Base-by-base conservation (phyloP, 495 filamentous ascomycete genomes). In the Penicillium salamii region DNA sequence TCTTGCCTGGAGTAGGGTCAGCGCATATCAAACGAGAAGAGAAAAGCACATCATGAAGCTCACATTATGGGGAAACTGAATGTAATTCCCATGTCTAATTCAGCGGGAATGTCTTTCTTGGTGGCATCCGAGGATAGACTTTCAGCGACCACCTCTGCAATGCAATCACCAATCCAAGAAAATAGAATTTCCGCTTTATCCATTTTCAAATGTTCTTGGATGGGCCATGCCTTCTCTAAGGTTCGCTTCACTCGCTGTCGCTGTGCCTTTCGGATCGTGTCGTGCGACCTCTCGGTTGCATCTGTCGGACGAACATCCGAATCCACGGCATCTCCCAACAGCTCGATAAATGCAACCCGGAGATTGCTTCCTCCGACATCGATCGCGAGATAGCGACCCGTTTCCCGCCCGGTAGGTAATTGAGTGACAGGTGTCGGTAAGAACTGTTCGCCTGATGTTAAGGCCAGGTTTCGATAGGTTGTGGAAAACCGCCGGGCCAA, bases 61-160 rank as follows among this genome's bases (percentile, higher is more conserved):
- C 75, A 91, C 88, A 83, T 80, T 70, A 92, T 90, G 11, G 89
- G 88, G 56, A 95, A 95, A 69, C 85, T 89, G 64, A 91, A 95
- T 12, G 89, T 90, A 33, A 95, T 86, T 2, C 89, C 89, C 72
- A 91, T 79, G 31, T 86, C 80, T 39, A 92, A 58, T 57, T 81
- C 81, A 26, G 78, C 71, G 6, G 72, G 72, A 23, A 79, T 58
- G 34, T 69, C 61, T 29, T 68, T 66, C 41, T 63, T 66, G 12
- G 72, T 75, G 8, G 65, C 67, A 42, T 74, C 71, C 14, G 68
- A 73, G 2, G 62, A 66, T 20, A 81, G 54, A 42, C 74, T 78
- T 45, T 72, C 76, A 3, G 71, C 71, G 11, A 95, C 83, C 12
- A 91, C 85, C 47, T 88, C 76, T 8, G 82, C 85, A 44, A 92